Evolutionary conservation across 257 asterid species (phyloP).

Genomic region (Primulina eburnea): DNA sequence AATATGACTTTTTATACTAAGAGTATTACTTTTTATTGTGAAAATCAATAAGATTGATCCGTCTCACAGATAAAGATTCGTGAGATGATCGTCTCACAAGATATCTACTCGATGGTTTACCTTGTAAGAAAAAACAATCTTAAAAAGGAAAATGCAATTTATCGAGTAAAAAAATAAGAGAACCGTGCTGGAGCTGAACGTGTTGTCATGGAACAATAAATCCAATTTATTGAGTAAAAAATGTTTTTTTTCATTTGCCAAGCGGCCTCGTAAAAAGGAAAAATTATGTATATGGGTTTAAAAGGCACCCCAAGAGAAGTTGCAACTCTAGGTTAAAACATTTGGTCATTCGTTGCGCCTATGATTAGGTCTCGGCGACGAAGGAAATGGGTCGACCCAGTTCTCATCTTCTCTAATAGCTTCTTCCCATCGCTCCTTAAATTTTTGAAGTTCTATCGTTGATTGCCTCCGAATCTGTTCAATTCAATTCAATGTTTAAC

Average conservation of each 20-base stretch:
- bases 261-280: not conserved
- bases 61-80: too few relatives aligned
- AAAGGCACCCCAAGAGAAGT: not conserved
- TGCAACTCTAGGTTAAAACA: conserved; percentile 14
- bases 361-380: conserved; percentile 27
- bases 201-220: too few relatives aligned
- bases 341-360: conserved; percentile 30
- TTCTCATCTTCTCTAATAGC: conserved; percentile 62
- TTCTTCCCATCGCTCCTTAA: conserved; percentile 74
- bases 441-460: conserved; percentile 57
- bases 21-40: too few relatives aligned
- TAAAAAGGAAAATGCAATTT: too few relatives aligned
- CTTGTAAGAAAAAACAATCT: too few relatives aligned
- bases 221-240: too few relatives aligned
- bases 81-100: too few relatives aligned
- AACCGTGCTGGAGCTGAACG: too few relatives aligned
- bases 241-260: not conserved
- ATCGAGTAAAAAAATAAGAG: too few relatives aligned
- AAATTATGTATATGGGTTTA: not conserved
- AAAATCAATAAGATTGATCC: too few relatives aligned
- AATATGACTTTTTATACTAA: too few relatives aligned
- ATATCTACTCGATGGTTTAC: too few relatives aligned
- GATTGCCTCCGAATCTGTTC: conserved; percentile 73
- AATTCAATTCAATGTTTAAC: conserved; percentile 2
- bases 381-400: conserved; percentile 74